A percentile compares a stretch with the other conserved stretches of the same genome.
Conservation (phyloP, 2,329 filamentous ascomycete species). For the Hymenoscyphus repandus region DNA sequence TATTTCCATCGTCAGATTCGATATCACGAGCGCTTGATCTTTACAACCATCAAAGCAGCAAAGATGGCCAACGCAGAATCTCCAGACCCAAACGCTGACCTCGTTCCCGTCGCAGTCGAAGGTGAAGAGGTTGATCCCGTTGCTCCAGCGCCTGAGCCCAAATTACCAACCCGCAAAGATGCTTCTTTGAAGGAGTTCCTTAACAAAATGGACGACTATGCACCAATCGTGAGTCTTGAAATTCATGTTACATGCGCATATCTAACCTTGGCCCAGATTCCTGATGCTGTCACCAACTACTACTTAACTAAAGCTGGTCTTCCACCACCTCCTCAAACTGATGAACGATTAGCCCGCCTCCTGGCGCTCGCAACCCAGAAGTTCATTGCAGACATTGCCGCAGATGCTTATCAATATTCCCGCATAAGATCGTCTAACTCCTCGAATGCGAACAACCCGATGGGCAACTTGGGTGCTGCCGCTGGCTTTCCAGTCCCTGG, state of each 20-base stretch:
- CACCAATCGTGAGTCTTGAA: slow-evolving; percentile 71
- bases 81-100: slow-evolving; percentile 29
- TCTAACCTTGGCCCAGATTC: slow-evolving; percentile 58
- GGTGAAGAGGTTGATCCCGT: slow-evolving; percentile 39
- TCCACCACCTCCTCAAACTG: slow-evolving; percentile 84
- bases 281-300: slow-evolving; percentile 95
- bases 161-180: slow-evolving; percentile 80
- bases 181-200: slow-evolving; percentile 88
- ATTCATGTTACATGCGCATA: background rate
- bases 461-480: slow-evolving; percentile 76
- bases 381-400: slow-evolving; percentile 95
- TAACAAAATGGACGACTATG: slow-evolving; percentile 95
- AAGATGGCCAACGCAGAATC: slow-evolving; percentile 30
- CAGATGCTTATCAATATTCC: slow-evolving; percentile 96
- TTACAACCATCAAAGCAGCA: slow-evolving; percentile 6
- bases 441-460: slow-evolving; percentile 79
- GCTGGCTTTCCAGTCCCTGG: slow-evolving; percentile 64
- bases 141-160: slow-evolving; percentile 50
- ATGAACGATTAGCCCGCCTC: slow-evolving; percentile 83
- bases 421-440: slow-evolving; percentile 92
- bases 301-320: slow-evolving; percentile 96
- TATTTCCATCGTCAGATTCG: slow-evolving; percentile 8
- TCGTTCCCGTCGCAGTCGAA: slow-evolving; percentile 23
- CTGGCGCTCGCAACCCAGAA: slow-evolving; percentile 98
- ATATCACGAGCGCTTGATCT: background rate